Conservation (phyloP, 768 basidiomycete genomes). For the Lactarius hatsudake region DNA sequence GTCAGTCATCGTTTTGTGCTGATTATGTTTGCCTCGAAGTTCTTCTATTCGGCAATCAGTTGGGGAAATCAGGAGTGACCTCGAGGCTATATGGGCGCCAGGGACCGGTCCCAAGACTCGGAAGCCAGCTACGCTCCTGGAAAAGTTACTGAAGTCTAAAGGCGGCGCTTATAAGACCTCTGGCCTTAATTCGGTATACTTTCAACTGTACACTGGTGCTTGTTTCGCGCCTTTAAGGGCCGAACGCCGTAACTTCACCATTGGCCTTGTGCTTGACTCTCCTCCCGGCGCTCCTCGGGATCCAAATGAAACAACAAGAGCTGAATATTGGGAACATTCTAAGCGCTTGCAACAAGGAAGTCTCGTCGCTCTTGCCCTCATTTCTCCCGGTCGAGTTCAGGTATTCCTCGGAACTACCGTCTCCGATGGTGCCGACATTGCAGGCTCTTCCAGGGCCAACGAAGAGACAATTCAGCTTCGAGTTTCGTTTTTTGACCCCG, state of each 20-base stretch:
- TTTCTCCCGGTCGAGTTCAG: slow-evolving; percentile 29
- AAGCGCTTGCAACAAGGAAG: slow-evolving; percentile 60
- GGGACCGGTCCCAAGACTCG: not conserved
- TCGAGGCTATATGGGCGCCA: slow-evolving; percentile 22
- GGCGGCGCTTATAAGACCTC: slow-evolving; percentile 58
- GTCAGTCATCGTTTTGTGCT: not conserved
- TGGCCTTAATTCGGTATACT: slow-evolving; percentile 50
- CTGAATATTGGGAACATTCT: slow-evolving; percentile 59
- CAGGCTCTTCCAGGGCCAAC: slow-evolving; percentile 38
- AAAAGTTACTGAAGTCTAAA: slow-evolving; percentile 44
- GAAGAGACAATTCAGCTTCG: slow-evolving; percentile 43
- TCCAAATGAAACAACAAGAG: slow-evolving; percentile 38
- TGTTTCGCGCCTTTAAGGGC: slow-evolving; percentile 46
- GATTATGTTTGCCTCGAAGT: slow-evolving; percentile 11
- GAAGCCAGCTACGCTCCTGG: slow-evolving; percentile 39
- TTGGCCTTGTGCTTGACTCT: slow-evolving; percentile 45
- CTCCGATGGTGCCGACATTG: slow-evolving; percentile 44
- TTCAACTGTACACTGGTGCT: slow-evolving; percentile 60
- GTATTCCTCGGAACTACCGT: slow-evolving; percentile 56
- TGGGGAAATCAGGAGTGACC: slow-evolving; percentile 22
- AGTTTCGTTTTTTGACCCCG: slow-evolving; percentile 62
- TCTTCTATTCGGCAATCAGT: slow-evolving; percentile 28
- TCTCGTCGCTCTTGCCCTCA: slow-evolving; percentile 56
- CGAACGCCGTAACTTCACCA: slow-evolving; percentile 51
- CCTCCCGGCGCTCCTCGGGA: slow-evolving; percentile 58